These are phyloP conservation scores for Sarocladiaceae sp. DNA, from an alignment of 2,329 filamentous ascomycete genomes.

Conservation along the genomic window DNA sequence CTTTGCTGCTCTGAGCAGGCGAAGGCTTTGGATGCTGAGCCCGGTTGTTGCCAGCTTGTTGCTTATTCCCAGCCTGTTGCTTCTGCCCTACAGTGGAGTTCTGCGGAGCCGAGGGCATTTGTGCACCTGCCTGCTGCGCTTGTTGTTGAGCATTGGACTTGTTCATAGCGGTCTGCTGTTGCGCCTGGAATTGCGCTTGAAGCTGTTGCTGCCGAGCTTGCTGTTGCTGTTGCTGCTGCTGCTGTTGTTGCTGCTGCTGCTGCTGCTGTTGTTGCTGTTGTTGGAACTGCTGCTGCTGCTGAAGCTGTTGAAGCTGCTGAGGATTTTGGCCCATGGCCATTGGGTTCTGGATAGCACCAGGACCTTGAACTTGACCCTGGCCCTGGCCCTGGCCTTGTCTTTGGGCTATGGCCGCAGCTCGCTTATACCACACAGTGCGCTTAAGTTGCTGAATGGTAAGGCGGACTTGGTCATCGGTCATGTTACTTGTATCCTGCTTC, in stretches of 20 bases:
- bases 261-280: constrained; percentile 31
- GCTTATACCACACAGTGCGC: constrained; percentile 24
- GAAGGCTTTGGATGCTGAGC: constrained; percentile 31
- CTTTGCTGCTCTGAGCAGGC: constrained; percentile 36
- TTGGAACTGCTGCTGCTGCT: constrained; percentile 29
- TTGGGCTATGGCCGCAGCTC: constrained; percentile 12
- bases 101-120: constrained; percentile 9
- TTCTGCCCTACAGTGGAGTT: constrained; percentile 22
- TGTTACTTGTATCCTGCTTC: constrained; percentile 19
- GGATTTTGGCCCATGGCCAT: constrained; percentile 29
- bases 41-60: constrained; percentile 28
- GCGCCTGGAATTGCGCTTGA: constrained; percentile 36
- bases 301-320: constrained; percentile 31
- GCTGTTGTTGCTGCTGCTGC: constrained; percentile 29
- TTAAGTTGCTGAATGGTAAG: constrained; percentile 28
- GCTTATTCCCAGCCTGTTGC: constrained; percentile 20
- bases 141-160: constrained; percentile 10
- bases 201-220: constrained; percentile 28
- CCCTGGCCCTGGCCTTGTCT: constrained; percentile 21
- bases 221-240: constrained; percentile 31
- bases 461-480: constrained; percentile 30
- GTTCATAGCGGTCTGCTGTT: constrained; percentile 19
- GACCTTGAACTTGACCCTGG: constrained; percentile 32
- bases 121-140: constrained; percentile 10
- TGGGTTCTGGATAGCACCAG: constrained; percentile 31